These are phyloP conservation scores for Taxillus chinensis DNA, from an alignment of 164 flowering plant genomes.

Conservation along the genomic window DNA sequence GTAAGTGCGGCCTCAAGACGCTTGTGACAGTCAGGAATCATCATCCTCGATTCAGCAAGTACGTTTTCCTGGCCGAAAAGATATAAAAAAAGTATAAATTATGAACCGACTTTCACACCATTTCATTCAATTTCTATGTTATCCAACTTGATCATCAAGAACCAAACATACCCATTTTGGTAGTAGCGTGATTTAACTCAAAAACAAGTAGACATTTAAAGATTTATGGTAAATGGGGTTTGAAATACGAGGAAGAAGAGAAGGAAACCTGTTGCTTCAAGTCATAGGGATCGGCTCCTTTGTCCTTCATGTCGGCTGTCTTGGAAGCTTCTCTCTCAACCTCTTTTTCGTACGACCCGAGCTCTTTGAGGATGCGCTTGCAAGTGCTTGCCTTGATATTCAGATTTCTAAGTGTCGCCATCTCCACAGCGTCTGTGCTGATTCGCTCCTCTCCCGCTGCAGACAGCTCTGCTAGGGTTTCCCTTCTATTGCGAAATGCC, in stretches of 20 bases:
- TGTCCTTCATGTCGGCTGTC: slow-evolving; percentile 85
- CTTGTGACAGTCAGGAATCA: slow-evolving; percentile 91
- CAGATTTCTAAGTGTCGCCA: slow-evolving; percentile 70
- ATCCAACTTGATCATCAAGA: too few relatives aligned
- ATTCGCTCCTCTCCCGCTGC: too few relatives aligned
- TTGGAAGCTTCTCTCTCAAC: slow-evolving; percentile 85
- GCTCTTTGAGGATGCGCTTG: slow-evolving; percentile 80
- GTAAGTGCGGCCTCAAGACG: slow-evolving; percentile 70
- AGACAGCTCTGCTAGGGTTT: too few relatives aligned
- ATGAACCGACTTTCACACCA: too few relatives aligned
- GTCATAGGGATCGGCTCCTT: slow-evolving; percentile 86
- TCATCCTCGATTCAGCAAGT: slow-evolving; percentile 94
- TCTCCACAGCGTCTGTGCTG: slow-evolving; percentile 7
- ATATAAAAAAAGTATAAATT: background rate
- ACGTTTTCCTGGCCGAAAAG: slow-evolving; percentile 62
- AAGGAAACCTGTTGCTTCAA: slow-evolving; percentile 77
- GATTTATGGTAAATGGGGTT: too few relatives aligned
- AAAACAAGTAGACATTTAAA: too few relatives aligned
- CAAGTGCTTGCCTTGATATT: slow-evolving; percentile 87
- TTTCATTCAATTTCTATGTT: too few relatives aligned
- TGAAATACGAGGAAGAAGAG: too few relatives aligned
- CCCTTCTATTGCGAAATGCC: too few relatives aligned
- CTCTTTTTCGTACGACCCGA: slow-evolving; percentile 84
- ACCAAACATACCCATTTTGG: too few relatives aligned
- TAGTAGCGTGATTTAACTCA: too few relatives aligned